Conservation (phyloP, 345 rosid genomes). For the Eucalyptus pauciflora region DNA sequence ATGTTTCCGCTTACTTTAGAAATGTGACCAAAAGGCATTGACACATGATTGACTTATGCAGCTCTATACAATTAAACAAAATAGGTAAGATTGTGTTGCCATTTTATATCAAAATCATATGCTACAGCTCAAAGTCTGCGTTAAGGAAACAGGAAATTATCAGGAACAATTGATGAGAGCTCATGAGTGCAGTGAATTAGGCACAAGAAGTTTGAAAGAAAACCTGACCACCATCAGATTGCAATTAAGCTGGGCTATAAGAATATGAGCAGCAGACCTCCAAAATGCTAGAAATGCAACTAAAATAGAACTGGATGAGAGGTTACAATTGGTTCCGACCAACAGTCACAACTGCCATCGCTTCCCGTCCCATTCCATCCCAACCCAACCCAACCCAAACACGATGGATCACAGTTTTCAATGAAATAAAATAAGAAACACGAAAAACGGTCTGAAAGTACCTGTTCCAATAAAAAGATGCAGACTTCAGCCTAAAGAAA, state of each 20-base stretch:
- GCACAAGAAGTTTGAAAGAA: neutral
- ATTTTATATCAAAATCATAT: neutral
- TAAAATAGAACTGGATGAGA: neutral
- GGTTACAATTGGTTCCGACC: neutral
- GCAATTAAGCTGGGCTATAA: neutral
- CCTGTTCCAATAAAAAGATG: slow-evolving; percentile 28
- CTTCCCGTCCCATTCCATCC: neutral
- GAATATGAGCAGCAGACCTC: neutral
- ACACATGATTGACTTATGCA: neutral
- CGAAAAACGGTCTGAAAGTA: neutral
- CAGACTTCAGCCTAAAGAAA: slow-evolving; percentile 11
- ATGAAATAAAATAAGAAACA: neutral
- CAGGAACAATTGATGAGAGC: neutral
- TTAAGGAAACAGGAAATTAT: neutral
- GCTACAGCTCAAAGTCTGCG: neutral
- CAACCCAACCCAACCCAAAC: neutral
- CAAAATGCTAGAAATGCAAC: neutral
- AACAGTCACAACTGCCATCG: neutral
- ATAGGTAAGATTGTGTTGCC: neutral
- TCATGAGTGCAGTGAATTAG: neutral
- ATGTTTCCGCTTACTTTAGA: neutral
- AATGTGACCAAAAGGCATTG: neutral
- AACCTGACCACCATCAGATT: neutral
- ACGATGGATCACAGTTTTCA: neutral
- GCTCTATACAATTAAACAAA: neutral